Percentiles rank a stretch among this genome's conserved stretches.
Evolutionary conservation across 2,329 filamentous ascomycete species (phyloP).

Genomic region (Mollisia scopiformis): DNA sequence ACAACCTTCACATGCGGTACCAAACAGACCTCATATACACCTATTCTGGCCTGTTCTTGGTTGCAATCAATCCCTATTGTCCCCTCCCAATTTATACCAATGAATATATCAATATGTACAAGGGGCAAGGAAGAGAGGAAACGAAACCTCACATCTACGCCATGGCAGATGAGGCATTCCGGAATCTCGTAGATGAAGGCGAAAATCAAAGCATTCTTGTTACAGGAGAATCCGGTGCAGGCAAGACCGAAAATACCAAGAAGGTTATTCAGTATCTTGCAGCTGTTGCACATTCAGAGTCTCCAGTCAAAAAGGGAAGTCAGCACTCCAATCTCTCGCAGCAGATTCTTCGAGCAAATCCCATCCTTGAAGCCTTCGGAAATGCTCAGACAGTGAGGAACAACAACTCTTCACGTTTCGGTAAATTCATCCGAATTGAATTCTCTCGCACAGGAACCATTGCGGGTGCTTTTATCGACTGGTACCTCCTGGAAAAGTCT

Average conservation of each 20-base stretch:
- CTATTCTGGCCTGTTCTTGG: conserved; percentile 94
- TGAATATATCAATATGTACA: conserved; percentile 98
- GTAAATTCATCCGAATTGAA: conserved; percentile 98
- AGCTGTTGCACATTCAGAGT: conserved; percentile 86
- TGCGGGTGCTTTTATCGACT: conserved; percentile 94
- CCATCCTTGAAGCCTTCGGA: conserved; percentile 95
- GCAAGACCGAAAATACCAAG: conserved; percentile 99
- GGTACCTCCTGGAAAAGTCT: conserved; percentile 98
- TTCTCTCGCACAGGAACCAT: conserved; percentile 89
- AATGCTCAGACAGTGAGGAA: conserved; percentile 98
- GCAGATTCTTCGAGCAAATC: conserved; percentile 94
- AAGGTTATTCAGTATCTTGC: conserved; percentile 99
- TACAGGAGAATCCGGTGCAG: conserved; percentile 95
- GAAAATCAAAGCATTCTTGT: conserved; percentile 97
- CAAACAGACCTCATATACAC: conserved; percentile 97
- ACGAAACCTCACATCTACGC: conserved; percentile 97
- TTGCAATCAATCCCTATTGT: conserved; percentile 97
- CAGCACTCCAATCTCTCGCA: conserved; percentile 88
- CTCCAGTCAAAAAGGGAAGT: conserved; percentile 57
- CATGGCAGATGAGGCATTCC: conserved; percentile 95
- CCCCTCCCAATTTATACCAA: conserved; percentile 92
- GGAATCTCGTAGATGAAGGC: conserved; percentile 92
- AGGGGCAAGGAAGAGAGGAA: conserved; percentile 86
- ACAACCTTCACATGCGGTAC: conserved; percentile 94
- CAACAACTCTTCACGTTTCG: conserved; percentile 97